Base-by-base conservation (phyloP, 1,284 basidiomycete species). In the Porodaedalea pini region DNA sequence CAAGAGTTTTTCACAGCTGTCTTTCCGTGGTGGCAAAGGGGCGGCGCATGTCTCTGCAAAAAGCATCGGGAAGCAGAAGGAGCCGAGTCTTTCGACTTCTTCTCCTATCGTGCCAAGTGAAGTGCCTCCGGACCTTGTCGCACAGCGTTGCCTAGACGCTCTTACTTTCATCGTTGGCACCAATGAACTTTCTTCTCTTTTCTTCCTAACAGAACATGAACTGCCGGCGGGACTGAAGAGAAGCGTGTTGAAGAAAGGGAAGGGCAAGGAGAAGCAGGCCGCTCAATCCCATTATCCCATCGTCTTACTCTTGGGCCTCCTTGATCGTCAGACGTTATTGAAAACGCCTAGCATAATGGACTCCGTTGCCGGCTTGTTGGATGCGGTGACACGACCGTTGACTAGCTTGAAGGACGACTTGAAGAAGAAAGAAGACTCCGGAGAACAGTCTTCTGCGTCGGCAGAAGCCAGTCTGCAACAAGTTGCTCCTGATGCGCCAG, bases 171-270 rank as follows among this genome's bases (percentile, higher is more conserved):
- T 98, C 63, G 93, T 96, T 66, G 82, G 78, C 56, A 78, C 85
- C 23, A 97, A 96, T 70, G 86, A 92, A 59, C 71, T 82, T 15
- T 90, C 91, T 0, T 89, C 93, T 0, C 72, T 92, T 19, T 98
- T 94, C 78, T 98, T 98, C 83, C 77, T 98, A 57, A 92, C 88
- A 0, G 95, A 98, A 70, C 93, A 97, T 66, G 95, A 98, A 64
- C 75, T 94, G 29, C 85, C 90, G 3, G 78, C 79, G 15, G 87
- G 88, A 32, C 77, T 94, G 23, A 84, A 85, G 62, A 84, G 85
- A 64, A 71, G 77, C 5, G 72, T 78, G 0, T 80, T 81, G 10
- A 92, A 88, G 72, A 96, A 96, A 70, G 92, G 92, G 19, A 96
- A 96, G 71, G 92, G 92, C 19, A 97, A 97, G 72, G 92, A 94